Evolutionary conservation across 2,329 filamentous ascomycete genomes (phyloP), one percentile per base, ranked within the genome.

Genomic region (Diaporthe humulicola): DNA sequence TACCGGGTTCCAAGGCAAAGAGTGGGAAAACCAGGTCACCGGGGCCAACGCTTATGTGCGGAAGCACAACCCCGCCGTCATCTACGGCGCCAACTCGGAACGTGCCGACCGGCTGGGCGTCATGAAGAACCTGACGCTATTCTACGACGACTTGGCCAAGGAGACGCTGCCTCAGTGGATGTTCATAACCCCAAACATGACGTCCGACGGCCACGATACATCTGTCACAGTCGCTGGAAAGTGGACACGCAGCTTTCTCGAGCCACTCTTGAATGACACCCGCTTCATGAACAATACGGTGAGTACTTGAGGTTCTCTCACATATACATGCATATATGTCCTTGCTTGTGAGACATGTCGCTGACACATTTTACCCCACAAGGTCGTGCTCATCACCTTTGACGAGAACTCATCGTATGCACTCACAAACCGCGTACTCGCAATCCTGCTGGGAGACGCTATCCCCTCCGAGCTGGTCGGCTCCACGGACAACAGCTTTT

Each of bases 21-120:
- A 84, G 0, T 94, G 86, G 81, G 87, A 90, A 73, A 95, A 95
- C 83, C 90, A 91, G 77, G 76, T 90, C 78, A 94, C 89, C 3
- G 89, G 90, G 40, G 88, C 89, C 66, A 94, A 95, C 79, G 91
- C 93, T 84, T 97, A 97, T 81, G 94, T 96, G 10, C 92, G 95
- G 80, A 96, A 97, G 85, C 94, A 97, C 85, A 95, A 96, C 83
- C 86, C 90, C 64, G 84, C 88, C 22, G 85, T 96, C 73, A 86
- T 93, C 72, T 94, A 90, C 83, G 89, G 95, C 81, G 90, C 89
- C 48, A 87, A 94, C 70, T 88, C 92, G 74, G 85, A 87, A 70
- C 88, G 88, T 67, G 82, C 87, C 38, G 87, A 90, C 28, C 91
- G 93, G 36, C 86, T 94, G 1, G 87, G 89, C 8, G 88, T 91